Base-by-base conservation (phyloP, 2,329 filamentous ascomycete species). In the Cercospora janseana region DNA sequence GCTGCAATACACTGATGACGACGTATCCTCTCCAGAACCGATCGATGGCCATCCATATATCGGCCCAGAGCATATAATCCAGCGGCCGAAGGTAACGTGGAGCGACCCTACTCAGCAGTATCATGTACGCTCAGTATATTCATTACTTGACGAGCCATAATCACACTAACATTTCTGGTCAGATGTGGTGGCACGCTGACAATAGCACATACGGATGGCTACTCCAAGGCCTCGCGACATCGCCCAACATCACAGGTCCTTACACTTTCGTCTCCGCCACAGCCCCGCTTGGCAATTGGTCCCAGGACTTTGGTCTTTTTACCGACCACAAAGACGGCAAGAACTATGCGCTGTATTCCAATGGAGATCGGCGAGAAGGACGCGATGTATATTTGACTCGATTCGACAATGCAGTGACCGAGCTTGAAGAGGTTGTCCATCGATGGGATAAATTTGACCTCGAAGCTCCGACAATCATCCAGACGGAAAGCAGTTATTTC, bases 71-170 rank as follows among this genome's bases (percentile, higher is more conserved):
- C 76, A 74, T 56, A 79, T 84, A 35, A 83, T 84, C 21, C 81
- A 83, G 60, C 69, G 81, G 12, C 81, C 81, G 0, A 84, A 84
- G 57, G 81, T 84, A 2, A 73, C 80, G 1, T 82, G 79, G 56
- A 81, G 78, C 55, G 68, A 80, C 40, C 69, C 70, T 2, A 73
- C 75, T 0, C 68, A 72, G 2, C 72, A 81, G 58, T 84, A 82
- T 52, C 79, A 82, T 53, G 42, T 46, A 35, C 21, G 42, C n/a
- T 7, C 27, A 45, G n/a, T 5, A 7, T 21, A 6, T 21, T 21
- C 6, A 5, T 2, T 6, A 23, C 18, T 35, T 3, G 7, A 13
- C 10, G 4, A n/a, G 7, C 34, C 7, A 16, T 13, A 34, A n/a
- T 18, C 78, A 80, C 68, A 13, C 71, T 53, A 50, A 38, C 75